phyloP scores from a whole-genome alignment of 768 basidiomycete species.

The Hirschioporus abietinus region DNA sequence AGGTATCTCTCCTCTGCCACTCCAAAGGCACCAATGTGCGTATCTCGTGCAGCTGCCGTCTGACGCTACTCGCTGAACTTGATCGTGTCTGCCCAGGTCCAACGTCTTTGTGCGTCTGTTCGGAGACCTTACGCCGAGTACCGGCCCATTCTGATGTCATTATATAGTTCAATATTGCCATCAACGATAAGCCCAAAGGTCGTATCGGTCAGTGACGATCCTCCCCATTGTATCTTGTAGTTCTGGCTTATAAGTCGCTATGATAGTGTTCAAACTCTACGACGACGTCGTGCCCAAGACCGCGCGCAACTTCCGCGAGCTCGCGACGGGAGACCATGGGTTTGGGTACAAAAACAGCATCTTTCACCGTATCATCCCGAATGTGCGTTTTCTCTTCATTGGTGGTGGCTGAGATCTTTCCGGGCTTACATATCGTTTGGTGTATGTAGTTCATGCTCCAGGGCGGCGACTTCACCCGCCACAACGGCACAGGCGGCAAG shows the following conservation, averaged over 20 bases:
- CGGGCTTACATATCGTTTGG: too few relatives aligned
- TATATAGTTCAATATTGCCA: conserved; percentile 56
- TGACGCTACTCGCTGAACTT: not conserved
- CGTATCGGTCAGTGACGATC: conserved; percentile 36
- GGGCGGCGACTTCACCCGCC: conserved; percentile 78
- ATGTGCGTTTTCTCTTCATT: conserved; percentile 29
- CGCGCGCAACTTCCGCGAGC: conserved; percentile 73
- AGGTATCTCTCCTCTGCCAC: conserved; percentile 45
- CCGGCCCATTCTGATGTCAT: conserved; percentile 16
- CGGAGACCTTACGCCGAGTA: conserved; percentile 18
- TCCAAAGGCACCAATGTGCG: conserved; percentile 16
- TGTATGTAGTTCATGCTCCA: conserved; percentile 70
- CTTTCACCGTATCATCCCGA: conserved; percentile 59
- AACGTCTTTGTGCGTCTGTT: conserved; percentile 28
- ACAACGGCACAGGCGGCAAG: conserved; percentile 76
- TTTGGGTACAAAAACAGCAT: conserved; percentile 65
- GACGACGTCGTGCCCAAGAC: conserved; percentile 83
- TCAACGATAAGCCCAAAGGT: conserved; percentile 55
- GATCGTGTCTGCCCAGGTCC: conserved; percentile 17
- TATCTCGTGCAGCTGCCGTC: not conserved
- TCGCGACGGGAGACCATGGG: conserved; percentile 60
- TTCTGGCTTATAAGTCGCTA: not conserved
- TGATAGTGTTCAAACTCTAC: conserved; percentile 72
- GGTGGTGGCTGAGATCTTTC: too few relatives aligned
- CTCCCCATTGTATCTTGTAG: too few relatives aligned